These are phyloP conservation scores for Talaromyces sp. DNA, from an alignment of 2,329 filamentous ascomycete species.

Conservation along the genomic window DNA sequence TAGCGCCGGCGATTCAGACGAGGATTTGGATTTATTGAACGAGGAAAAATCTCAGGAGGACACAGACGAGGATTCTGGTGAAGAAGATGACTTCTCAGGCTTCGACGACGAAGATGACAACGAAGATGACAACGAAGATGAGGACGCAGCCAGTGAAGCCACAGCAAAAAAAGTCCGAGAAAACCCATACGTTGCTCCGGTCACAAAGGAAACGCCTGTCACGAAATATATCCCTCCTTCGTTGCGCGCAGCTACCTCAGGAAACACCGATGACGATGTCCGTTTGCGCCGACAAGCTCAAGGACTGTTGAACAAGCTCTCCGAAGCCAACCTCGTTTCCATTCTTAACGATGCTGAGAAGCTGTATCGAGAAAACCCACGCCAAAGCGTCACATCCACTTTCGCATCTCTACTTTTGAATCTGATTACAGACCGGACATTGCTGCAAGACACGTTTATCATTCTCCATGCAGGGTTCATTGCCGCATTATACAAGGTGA, in stretches of 20 bases:
- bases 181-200: constrained; percentile 83
- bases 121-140: constrained; percentile 24
- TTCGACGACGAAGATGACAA: constrained; percentile 35
- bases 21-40: constrained; percentile 25
- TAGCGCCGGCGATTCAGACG: constrained; percentile 31
- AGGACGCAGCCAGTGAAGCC: constrained; percentile 20
- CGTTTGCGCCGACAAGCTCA: constrained; percentile 76
- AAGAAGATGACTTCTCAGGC: constrained; percentile 33
- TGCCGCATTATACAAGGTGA: constrained; percentile 77
- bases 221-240: constrained; percentile 87
- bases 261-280: constrained; percentile 57
- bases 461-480: constrained; percentile 88
- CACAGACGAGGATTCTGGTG: constrained; percentile 22
- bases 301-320: constrained; percentile 86
- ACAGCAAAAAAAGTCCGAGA: constrained; percentile 52
- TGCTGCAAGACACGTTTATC: constrained; percentile 79
- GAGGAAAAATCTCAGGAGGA: constrained; percentile 25
- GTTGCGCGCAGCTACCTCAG: constrained; percentile 60
- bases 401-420: constrained; percentile 72
- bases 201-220: constrained; percentile 33
- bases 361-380: constrained; percentile 74
- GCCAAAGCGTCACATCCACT: constrained; percentile 80
- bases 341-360: constrained; percentile 78
- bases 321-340: constrained; percentile 80
- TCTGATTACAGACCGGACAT: constrained; percentile 73